Percentiles rank a stretch among this genome's conserved stretches.
Evolutionary conservation across 164 flowering plant genomes (phyloP).

Genomic region (Berberis thunbergii): DNA sequence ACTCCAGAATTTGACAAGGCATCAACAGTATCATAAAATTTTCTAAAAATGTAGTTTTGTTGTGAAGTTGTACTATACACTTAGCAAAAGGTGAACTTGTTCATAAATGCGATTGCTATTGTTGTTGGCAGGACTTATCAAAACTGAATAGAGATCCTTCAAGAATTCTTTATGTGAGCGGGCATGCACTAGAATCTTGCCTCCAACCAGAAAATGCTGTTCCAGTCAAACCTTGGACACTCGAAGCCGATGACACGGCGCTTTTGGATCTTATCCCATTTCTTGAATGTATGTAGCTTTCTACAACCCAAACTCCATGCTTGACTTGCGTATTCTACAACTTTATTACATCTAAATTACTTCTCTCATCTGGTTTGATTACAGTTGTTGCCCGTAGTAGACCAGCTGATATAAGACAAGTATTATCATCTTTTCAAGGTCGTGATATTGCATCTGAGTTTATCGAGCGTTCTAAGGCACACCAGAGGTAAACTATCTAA

Average conservation of each 20-base stretch:
- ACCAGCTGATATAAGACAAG: too few species aligned
- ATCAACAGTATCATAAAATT: too few species aligned
- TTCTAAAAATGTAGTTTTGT: too few species aligned
- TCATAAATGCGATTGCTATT: too few species aligned
- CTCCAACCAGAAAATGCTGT: constrained; percentile 84
- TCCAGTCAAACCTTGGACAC: constrained; percentile 67
- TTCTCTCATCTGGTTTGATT: too few species aligned
- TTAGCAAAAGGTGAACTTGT: neutral
- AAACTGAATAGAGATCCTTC: constrained; percentile 84
- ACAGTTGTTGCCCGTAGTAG: too few species aligned
- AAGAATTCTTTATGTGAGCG: constrained; percentile 68
- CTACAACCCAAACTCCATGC: neutral
- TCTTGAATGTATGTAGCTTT: constrained; percentile 63
- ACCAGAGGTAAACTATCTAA: too few species aligned
- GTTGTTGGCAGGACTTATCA: constrained; percentile 60
- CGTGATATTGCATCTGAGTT: too few species aligned
- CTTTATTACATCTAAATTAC: neutral
- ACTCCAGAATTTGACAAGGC: too few species aligned
- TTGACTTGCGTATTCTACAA: neutral
- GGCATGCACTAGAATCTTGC: constrained; percentile 57
- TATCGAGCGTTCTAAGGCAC: too few species aligned
- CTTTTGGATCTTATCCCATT: constrained; percentile 86
- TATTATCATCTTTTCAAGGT: too few species aligned
- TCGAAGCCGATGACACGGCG: constrained; percentile 65
- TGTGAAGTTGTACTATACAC: too few species aligned